Conservation (phyloP, 2,329 filamentous ascomycete species). For the Colletotrichum lindemuthianum region DNA sequence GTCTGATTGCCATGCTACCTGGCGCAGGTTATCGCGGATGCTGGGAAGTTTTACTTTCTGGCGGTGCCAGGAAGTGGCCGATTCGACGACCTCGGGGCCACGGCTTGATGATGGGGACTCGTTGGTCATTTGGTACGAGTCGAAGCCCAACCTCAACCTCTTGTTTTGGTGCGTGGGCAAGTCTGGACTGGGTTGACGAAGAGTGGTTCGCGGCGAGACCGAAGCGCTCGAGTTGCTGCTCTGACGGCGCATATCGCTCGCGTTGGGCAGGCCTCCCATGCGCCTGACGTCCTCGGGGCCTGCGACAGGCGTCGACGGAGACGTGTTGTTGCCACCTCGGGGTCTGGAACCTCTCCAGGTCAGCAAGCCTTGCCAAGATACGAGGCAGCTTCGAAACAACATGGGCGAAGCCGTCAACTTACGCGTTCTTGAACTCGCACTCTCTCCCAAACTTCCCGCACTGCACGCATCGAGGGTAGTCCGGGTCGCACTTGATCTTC, state of each 20-base stretch:
- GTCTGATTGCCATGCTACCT: slow-evolving; percentile 61
- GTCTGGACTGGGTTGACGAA: slow-evolving; percentile 45
- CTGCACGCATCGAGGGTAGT: slow-evolving; percentile 86
- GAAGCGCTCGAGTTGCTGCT: slow-evolving; percentile 58
- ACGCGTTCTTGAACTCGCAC: slow-evolving; percentile 89
- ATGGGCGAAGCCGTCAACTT: slow-evolving; percentile 54
- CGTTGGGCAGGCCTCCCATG: slow-evolving; percentile 44
- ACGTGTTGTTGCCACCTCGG: slow-evolving; percentile 67
- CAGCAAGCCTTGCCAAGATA: slow-evolving; percentile 18
- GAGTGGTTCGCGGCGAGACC: slow-evolving; percentile 57
- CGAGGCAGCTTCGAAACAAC: neutral
- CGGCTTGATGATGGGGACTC: slow-evolving; percentile 45
- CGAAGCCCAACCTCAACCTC: slow-evolving; percentile 59
- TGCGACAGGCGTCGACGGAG: slow-evolving; percentile 62
- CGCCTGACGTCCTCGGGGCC: slow-evolving; percentile 59
- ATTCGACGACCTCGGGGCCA: slow-evolving; percentile 50
- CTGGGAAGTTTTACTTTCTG: slow-evolving; percentile 53
- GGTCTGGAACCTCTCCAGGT: slow-evolving; percentile 51
- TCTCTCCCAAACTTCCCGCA: slow-evolving; percentile 90
- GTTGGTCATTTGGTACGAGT: slow-evolving; percentile 51
- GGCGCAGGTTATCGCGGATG: slow-evolving; percentile 60
- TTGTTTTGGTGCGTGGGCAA: slow-evolving; percentile 52
- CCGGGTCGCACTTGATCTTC: slow-evolving; percentile 97
- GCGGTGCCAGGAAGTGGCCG: slow-evolving; percentile 49
- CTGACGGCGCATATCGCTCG: slow-evolving; percentile 50